Conservation (phyloP, 257 asterid genomes). For the Solanum tarijense region DNA sequence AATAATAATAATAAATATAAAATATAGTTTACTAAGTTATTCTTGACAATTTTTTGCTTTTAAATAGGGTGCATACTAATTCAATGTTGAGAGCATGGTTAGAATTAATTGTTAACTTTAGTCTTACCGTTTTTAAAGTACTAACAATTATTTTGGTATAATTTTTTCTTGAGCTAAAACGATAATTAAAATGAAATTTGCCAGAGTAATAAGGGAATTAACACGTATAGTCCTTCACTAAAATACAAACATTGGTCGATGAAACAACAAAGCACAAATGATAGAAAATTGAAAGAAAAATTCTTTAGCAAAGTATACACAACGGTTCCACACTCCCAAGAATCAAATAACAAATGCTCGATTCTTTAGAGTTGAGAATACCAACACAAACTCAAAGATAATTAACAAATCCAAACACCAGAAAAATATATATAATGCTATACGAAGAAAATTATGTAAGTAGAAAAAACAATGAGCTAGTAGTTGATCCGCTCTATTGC, state of each 20-base stretch:
- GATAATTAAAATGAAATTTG: neutral
- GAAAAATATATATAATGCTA: neutral
- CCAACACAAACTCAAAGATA: neutral
- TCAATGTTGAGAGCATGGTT: neutral
- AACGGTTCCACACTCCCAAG: neutral
- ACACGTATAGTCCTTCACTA: neutral
- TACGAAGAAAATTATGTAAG: neutral
- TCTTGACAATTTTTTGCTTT: neutral
- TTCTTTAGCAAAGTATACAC: neutral
- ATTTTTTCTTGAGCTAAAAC: neutral
- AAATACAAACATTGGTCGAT: neutral
- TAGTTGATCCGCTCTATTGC: neutral
- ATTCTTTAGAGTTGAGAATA: neutral
- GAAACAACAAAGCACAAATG: neutral
- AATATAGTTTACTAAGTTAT: neutral
- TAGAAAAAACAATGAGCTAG: neutral
- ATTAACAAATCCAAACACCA: neutral
- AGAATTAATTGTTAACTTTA: neutral
- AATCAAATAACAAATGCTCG: neutral
- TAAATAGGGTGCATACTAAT: neutral
- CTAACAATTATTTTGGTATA: no score
- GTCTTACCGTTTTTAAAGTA: neutral
- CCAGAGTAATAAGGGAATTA: neutral
- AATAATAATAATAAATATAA: no score
- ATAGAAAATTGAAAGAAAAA: neutral